Evolutionary conservation across 306 rosid species (phyloP), one percentile per base, ranked within the genome.

Genomic region (Quillaja saponaria): DNA sequence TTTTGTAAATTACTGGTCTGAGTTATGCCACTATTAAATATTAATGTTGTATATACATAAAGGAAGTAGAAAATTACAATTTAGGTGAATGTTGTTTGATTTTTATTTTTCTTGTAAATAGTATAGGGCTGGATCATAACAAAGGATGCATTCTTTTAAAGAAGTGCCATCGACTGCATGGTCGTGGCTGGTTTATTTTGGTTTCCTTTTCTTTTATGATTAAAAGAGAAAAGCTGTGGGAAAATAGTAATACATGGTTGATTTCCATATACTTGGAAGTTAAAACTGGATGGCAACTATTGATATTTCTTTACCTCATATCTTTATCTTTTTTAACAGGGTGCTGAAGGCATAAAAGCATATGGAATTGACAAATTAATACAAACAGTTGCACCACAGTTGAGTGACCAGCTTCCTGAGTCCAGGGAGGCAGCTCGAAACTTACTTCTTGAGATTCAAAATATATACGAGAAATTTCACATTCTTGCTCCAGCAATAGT

Each of bases 351-450:
- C 55, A 92, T 87, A 66, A 85, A 84, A 52, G 57, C 83, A 18
- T 89, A 84, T 68, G 99, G 99, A 28, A 83, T 92, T 34, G 99
- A 89, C 87, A 84, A 84, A 74, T 76, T 92, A 81, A 86, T 92
- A 76, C 95, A 80, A 73, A 86, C 80, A 52, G 99, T 95, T 21
- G 96, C 96, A 21, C 74, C 96, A 53, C 99, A 92, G 80, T 84
- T 92, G 66, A 86, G 95, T 10, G 99, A 92, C 71, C 95, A 78
- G 72, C 99, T 92, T 68, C 99, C 99, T 2, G 99, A 89, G 74
- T 92, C 99, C 0, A 78, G 99, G 79, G 99, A 92, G 81, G 95
- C 99, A 15, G 99, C 99, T 58, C 90, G 96, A 61, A 67, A 65
- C 49, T 86, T 92, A 53, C 83, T 92, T 11, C 73, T 88, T 50